Evolutionary conservation across 1,284 basidiomycete species (phyloP).

Genomic region (Puccinia hordei): DNA sequence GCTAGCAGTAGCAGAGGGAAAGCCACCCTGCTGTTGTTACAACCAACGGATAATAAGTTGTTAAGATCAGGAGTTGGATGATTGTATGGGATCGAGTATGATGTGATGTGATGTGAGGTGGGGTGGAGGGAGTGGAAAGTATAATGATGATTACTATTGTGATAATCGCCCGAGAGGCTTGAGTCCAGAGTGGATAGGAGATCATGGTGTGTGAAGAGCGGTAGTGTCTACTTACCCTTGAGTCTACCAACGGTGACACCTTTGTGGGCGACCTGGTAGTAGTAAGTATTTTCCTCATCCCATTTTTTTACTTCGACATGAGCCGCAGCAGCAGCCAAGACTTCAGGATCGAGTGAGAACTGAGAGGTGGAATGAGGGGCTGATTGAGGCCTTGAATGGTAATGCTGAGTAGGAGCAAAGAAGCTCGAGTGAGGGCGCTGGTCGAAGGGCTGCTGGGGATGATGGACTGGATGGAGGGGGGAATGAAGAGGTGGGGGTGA

Average conservation of each 20-base stretch:
- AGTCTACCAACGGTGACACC: slow-evolving; percentile 35
- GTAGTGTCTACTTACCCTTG: slow-evolving; percentile 2
- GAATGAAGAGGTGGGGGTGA: slow-evolving; percentile 2
- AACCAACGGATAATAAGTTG: too few species aligned
- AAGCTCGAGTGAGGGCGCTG: slow-evolving; percentile 18
- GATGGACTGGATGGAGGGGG: not conserved
- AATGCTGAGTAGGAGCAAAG: not conserved
- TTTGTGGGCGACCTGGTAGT: slow-evolving; percentile 37
- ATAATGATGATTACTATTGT: too few species aligned
- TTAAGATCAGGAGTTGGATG: too few species aligned
- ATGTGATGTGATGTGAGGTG: too few species aligned
- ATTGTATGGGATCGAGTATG: too few species aligned
- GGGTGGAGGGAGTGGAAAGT: not conserved
- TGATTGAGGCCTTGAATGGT: slow-evolving; percentile 17
- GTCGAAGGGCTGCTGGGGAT: slow-evolving; percentile 1
- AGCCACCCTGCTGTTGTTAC: not conserved
- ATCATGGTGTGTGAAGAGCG: too few species aligned
- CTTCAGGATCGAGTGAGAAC: slow-evolving; percentile 25
- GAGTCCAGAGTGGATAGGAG: too few species aligned
- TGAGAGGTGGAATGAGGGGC: not conserved
- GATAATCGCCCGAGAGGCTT: not conserved
- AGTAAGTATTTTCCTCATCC: slow-evolving; percentile 41
- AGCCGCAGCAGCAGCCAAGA: slow-evolving; percentile 9
- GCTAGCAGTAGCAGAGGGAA: not conserved
- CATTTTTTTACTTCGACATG: slow-evolving; percentile 43